Base-by-base conservation (phyloP, 1,139 yeast species). In the Saccharomyces pastorianus region DNA sequence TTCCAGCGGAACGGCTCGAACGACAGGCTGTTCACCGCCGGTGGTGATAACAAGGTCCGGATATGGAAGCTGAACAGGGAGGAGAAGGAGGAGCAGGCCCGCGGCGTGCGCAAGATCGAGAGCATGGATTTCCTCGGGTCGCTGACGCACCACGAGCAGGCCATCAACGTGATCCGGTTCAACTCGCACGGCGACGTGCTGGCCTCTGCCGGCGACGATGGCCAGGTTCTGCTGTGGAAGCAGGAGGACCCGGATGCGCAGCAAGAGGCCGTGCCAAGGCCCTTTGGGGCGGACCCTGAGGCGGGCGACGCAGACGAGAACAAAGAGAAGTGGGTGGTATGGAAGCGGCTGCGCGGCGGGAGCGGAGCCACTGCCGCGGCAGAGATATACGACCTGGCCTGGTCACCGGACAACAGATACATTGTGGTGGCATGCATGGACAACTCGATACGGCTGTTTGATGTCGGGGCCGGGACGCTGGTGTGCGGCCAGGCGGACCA, bases 141-240 rank as follows among this genome's bases (percentile, higher is more conserved):
- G 0, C 75, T 95, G 51, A 71, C 84, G 3, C 90, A 90, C 62
- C 99, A 95, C 67, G 87, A 95, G 2, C 96, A 90, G 69, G 96
- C 99, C 0, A 97, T 93, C 23, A 93, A 93, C 68, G 90, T 82
- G 34, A 96, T 89, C 5, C 75, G 96, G 53, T 93, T 90, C 67
- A 63, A 84, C 65, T 83, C 85, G 1, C 71, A 68, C 3, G 95
- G 95, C 0, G 76, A 78, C 42, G 60, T 79, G 9, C 72, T 93
- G 42, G 99, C 98, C 0, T 80, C 95, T 0, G 97, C 96, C 0
- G 96, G 97, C 2, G 99, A 93, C 66, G 99, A 93, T 67, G 99
- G 99, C 0, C 81, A 85, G 9, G 78, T 93, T 17, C 76, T 91
- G 58, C 70, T 93, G 42, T 93, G 99, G 99, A 76, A 75, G 48